A percentile compares a stretch with the other conserved stretches of the same genome.
phyloP scores from a whole-genome alignment of 805 yeast genomes.

The Saccharomycopsis sp. region DNA sequence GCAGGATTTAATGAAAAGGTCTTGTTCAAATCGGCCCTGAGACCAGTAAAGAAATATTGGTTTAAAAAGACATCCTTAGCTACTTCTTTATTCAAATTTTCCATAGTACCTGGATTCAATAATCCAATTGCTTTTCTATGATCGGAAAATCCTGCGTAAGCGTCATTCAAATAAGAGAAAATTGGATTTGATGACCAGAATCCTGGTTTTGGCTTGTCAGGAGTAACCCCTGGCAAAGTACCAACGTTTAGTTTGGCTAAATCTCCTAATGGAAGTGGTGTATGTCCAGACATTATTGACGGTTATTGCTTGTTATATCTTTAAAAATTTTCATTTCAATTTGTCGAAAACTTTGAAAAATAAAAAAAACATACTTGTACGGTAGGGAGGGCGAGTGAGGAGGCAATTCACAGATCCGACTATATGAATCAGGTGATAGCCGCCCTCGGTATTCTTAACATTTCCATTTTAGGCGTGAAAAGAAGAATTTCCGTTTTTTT shows the following conservation, averaged over 20 bases:
- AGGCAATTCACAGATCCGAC: too few species aligned
- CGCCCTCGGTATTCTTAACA: too few species aligned
- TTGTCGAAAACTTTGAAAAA: too few species aligned
- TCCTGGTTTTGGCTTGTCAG: slow-evolving; percentile 41
- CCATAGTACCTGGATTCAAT: slow-evolving; percentile 90
- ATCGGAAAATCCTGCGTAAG: slow-evolving; percentile 60
- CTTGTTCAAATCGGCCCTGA: slow-evolving; percentile 93
- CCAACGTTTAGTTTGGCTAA: slow-evolving; percentile 50
- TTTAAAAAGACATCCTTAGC: slow-evolving; percentile 85
- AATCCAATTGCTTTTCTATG: slow-evolving; percentile 80
- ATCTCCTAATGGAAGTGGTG: slow-evolving; percentile 51
- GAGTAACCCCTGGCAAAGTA: slow-evolving; percentile 51
- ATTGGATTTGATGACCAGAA: slow-evolving; percentile 83
- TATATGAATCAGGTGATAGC: not conserved
- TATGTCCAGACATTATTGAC: slow-evolving; percentile 27
- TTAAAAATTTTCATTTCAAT: not conserved
- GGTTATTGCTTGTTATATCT: not conserved
- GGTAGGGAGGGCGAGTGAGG: too few species aligned
- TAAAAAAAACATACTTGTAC: too few species aligned
- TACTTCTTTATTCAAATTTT: slow-evolving; percentile 89
- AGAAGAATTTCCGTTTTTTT: too few species aligned
- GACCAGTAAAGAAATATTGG: slow-evolving; percentile 88
- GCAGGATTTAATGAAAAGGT: slow-evolving; percentile 87
- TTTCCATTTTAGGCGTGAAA: too few species aligned
- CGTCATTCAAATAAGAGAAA: slow-evolving; percentile 70